Conservation (phyloP, 148 eudicot species). For the Arctostaphylos glauca region DNA sequence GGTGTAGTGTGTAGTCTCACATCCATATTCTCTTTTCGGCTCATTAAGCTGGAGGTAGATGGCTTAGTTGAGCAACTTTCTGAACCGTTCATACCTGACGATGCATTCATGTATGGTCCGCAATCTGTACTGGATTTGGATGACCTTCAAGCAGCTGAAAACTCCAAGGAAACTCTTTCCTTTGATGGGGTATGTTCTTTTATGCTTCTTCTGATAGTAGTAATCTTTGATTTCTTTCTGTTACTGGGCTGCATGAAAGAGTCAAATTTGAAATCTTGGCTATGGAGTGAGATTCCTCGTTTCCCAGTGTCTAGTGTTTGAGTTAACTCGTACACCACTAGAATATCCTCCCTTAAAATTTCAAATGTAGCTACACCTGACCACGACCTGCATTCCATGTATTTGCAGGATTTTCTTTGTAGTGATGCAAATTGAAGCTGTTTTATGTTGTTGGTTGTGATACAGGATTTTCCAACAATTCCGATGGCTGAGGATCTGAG, state of each 20-base stretch:
- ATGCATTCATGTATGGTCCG: constrained; percentile 71
- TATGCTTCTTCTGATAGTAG: neutral
- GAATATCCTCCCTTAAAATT: neutral
- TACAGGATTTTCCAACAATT: constrained; percentile 68
- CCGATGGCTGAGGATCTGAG: constrained; percentile 61
- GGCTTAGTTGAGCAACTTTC: constrained; percentile 61
- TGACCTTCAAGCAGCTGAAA: constrained; percentile 42
- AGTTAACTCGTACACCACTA: neutral
- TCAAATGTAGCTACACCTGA: neutral
- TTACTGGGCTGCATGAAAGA: neutral
- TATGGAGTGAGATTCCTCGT: neutral
- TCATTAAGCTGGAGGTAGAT: constrained; percentile 53
- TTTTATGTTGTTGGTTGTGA: constrained; percentile 14
- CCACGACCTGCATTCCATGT: neutral
- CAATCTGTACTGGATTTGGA: constrained; percentile 55
- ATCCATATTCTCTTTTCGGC: constrained; percentile 14
- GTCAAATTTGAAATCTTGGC: neutral
- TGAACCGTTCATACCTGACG: constrained; percentile 73
- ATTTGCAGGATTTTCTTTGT: neutral
- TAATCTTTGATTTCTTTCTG: neutral
- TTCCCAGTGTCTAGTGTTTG: neutral
- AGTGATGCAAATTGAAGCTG: neutral
- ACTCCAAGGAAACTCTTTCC: constrained; percentile 56
- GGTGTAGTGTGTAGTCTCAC: neutral
- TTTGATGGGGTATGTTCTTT: constrained; percentile 51